These are phyloP conservation scores for Tulasnella sp. DNA, from an alignment of 768 basidiomycete genomes.

Conservation along the genomic window DNA sequence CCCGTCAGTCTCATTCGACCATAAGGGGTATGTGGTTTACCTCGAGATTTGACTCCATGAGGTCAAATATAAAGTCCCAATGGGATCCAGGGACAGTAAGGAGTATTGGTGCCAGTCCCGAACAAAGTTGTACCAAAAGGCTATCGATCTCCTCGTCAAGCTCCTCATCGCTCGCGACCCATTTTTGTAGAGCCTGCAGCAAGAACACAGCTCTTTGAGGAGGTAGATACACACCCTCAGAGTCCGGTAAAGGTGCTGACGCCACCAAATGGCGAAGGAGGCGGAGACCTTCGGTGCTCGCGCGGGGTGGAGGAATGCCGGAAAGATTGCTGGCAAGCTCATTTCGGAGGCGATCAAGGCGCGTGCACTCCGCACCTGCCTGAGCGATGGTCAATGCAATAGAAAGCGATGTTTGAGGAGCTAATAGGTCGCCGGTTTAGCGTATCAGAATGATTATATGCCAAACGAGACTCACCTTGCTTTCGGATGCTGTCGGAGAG, in stretches of 20 bases:
- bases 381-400: slow-evolving; percentile 60
- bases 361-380: slow-evolving; percentile 62
- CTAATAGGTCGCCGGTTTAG: slow-evolving; percentile 41
- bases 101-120: slow-evolving; percentile 76
- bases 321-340: slow-evolving; percentile 81
- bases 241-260: slow-evolving; percentile 71
- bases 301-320: slow-evolving; percentile 57
- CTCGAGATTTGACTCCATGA: slow-evolving; percentile 85
- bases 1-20: neutral
- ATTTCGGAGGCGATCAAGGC: slow-evolving; percentile 78
- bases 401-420: slow-evolving; percentile 63
- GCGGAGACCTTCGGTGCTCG: slow-evolving; percentile 66
- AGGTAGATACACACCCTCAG: slow-evolving; percentile 78
- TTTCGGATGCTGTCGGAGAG: slow-evolving; percentile 64
- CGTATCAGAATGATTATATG: neutral
- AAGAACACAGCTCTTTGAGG: slow-evolving; percentile 83
- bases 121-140: slow-evolving; percentile 68
- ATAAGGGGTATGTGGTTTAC: slow-evolving; percentile 43
- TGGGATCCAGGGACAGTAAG: slow-evolving; percentile 83
- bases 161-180: slow-evolving; percentile 63
- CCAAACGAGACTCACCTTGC: slow-evolving; percentile 47
- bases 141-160: slow-evolving; percentile 76
- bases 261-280: slow-evolving; percentile 66
- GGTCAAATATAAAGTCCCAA: slow-evolving; percentile 90
- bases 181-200: slow-evolving; percentile 77